Conservation (phyloP, 768 basidiomycete genomes). For the Rossbeevera mucosa region DNA sequence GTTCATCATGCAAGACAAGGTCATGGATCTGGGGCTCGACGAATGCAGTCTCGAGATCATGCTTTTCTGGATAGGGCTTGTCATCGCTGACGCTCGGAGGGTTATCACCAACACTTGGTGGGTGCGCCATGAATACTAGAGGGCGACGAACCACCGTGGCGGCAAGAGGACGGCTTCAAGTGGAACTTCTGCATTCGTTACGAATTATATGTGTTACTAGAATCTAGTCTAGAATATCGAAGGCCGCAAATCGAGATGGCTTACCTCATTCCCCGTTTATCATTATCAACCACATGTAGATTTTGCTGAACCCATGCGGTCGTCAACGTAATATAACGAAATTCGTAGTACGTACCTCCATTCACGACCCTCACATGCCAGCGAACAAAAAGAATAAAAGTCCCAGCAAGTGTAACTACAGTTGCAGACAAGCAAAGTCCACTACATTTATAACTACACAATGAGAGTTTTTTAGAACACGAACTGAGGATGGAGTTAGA, state of each 20-base stretch:
- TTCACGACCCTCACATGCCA: background rate
- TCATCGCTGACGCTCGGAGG: conserved; percentile 13
- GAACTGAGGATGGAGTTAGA: no score
- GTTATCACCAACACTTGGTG: background rate
- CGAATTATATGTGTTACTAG: background rate
- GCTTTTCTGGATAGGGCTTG: conserved; percentile 26
- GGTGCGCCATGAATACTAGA: conserved; percentile 7
- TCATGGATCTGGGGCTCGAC: conserved; percentile 11
- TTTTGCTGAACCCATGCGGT: no score
- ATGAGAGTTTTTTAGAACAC: no score
- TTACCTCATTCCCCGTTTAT: background rate
- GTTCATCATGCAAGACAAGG: conserved; percentile 36
- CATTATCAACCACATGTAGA: background rate
- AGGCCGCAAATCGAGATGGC: background rate
- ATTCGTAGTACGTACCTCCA: background rate
- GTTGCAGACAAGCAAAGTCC: no score
- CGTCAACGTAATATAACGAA: background rate
- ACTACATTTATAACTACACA: no score
- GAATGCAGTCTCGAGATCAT: conserved; percentile 31
- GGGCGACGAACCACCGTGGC: background rate
- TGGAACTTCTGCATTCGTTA: background rate
- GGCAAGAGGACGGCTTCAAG: background rate
- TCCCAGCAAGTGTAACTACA: no score
- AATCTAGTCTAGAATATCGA: no score
- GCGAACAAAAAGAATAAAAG: background rate